Conservation (phyloP, 1,139 yeast species). For the Ogataea hybrid region DNA sequence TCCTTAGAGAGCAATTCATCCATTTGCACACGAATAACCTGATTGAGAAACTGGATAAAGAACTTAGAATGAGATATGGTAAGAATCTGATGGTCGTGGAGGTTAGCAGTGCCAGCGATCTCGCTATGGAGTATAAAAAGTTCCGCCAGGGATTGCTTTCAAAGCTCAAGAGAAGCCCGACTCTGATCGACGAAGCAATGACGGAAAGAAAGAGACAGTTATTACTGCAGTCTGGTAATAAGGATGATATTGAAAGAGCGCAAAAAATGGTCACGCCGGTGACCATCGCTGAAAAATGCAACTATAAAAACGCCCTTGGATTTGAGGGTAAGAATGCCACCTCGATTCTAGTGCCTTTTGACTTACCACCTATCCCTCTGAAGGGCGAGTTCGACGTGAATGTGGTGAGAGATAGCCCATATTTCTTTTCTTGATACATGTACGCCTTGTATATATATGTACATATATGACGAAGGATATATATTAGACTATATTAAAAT, state of each 20-base stretch:
- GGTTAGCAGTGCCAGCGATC: conserved; percentile 51
- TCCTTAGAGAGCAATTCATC: conserved; percentile 78
- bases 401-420: conserved; percentile 67
- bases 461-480: conserved; percentile 1
- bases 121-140: conserved; percentile 50
- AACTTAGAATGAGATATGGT: conserved; percentile 76
- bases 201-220: conserved; percentile 65
- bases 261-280: conserved; percentile 67
- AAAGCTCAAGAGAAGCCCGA: conserved; percentile 56
- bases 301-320: conserved; percentile 22
- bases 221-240: conserved; percentile 52
- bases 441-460: conserved; percentile 11
- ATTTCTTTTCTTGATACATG: conserved; percentile 59
- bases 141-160: conserved; percentile 49
- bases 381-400: conserved; percentile 84
- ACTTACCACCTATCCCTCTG: conserved; percentile 71
- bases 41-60: conserved; percentile 67
- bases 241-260: conserved; percentile 51
- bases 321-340: conserved; percentile 30
- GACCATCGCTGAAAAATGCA: conserved; percentile 47
- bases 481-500: not conserved
- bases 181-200: conserved; percentile 70
- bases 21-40: conserved; percentile 71
- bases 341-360: conserved; percentile 56
- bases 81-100: conserved; percentile 63